These are phyloP conservation scores for Chaetomiaceae sp. DNA, from an alignment of 2,329 filamentous ascomycete species.

Conservation along the genomic window DNA sequence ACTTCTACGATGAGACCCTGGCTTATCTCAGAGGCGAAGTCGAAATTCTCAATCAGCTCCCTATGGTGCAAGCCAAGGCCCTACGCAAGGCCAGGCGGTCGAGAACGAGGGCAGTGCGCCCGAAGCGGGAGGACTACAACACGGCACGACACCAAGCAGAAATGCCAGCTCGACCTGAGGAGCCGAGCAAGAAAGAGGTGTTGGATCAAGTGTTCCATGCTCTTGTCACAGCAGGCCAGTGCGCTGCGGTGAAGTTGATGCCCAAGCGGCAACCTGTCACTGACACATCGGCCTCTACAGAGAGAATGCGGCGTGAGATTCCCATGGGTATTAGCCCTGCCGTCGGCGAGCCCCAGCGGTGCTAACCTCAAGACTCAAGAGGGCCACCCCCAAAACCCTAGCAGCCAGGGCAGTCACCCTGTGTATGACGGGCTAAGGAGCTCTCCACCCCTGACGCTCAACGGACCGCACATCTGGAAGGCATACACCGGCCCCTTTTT, in stretches of 20 bases:
- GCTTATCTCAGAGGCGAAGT: constrained; percentile 7
- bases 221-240: not conserved
- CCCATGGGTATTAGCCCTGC: not conserved
- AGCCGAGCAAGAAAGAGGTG: too few species aligned
- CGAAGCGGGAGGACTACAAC: too few species aligned
- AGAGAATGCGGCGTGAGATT: not conserved
- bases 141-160: too few species aligned
- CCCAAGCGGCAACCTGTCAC: not conserved
- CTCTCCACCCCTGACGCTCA: not conserved
- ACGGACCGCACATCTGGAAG: not conserved
- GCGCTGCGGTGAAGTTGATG: too few species aligned
- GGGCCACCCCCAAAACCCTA: not conserved
- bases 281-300: not conserved
- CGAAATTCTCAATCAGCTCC: not conserved
- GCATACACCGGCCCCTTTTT: not conserved
- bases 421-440: constrained; percentile 8
- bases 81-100: not conserved
- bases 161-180: not conserved
- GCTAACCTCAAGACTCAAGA: not conserved
- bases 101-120: not conserved
- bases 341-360: not conserved
- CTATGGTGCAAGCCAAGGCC: not conserved
- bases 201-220: not conserved
- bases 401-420: not conserved
- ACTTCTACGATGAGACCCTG: constrained; percentile 8